phyloP scores from a whole-genome alignment of 768 basidiomycete genomes.

The Phaeotremella skinneri region DNA sequence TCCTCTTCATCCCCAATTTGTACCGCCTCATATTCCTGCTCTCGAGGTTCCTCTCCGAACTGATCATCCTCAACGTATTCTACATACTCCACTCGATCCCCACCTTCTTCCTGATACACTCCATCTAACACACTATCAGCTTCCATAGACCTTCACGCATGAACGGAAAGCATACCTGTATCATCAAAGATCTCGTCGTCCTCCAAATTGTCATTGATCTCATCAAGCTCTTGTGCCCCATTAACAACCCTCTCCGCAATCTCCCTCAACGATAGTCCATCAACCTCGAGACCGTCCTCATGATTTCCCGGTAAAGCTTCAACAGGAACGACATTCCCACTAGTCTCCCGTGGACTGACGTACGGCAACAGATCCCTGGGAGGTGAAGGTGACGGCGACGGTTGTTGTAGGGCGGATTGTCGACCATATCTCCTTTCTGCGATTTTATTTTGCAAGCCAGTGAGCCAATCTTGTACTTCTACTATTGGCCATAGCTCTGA shows the following conservation, averaged over 20 bases:
- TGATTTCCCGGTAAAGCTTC: background rate
- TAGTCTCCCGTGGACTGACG: too few relatives aligned
- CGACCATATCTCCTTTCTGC: conserved; percentile 1
- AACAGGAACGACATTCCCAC: too few relatives aligned
- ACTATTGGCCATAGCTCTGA: conserved; percentile 1
- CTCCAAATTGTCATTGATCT: too few relatives aligned
- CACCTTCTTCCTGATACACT: too few relatives aligned
- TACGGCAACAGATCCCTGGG: too few relatives aligned
- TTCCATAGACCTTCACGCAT: too few relatives aligned
- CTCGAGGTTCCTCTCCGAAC: background rate
- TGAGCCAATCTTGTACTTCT: background rate
- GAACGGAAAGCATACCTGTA: too few relatives aligned
- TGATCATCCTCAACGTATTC: background rate
- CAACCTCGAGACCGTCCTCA: background rate
- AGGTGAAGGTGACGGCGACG: too few relatives aligned
- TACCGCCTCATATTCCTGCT: background rate
- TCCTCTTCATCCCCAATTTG: background rate
- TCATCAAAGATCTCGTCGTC: too few relatives aligned
- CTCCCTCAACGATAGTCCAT: background rate
- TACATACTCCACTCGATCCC: too few relatives aligned
- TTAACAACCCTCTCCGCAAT: background rate
- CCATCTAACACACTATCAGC: too few relatives aligned
- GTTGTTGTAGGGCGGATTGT: background rate
- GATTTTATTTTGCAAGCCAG: background rate
- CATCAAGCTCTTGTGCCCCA: background rate